Percentiles rank a stretch among this genome's conserved stretches.
Evolutionary conservation across 108 stramenopile genomes (phyloP).

Genomic region (Chaetoceros muelleri): DNA sequence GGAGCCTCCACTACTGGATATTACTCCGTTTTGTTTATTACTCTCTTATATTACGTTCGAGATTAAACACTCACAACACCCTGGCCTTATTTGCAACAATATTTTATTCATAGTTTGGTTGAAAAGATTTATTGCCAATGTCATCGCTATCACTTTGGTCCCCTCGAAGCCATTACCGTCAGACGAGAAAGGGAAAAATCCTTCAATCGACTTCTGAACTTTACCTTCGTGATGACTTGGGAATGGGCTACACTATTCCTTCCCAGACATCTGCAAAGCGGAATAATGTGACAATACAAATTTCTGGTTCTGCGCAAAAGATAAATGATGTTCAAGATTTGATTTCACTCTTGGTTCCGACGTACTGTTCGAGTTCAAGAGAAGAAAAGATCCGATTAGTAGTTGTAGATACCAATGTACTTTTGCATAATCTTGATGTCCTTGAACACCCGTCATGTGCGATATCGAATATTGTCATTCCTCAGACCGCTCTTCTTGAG

Average conservation of each 20-base stretch:
- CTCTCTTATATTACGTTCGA: too few species aligned
- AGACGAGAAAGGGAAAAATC: conserved; percentile 65
- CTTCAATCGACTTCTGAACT: conserved; percentile 61
- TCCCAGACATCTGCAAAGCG: conserved; percentile 10
- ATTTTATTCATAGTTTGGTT: too few species aligned
- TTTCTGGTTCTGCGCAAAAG: conserved; percentile 11
- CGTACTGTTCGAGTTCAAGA: conserved; percentile 10
- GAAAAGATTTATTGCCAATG: too few species aligned
- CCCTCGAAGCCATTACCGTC: conserved; percentile 17
- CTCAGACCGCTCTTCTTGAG: conserved; percentile 69
- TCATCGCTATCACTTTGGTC: neutral
- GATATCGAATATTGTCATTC: conserved; percentile 72
- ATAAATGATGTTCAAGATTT: conserved; percentile 40
- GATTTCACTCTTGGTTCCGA: conserved; percentile 8
- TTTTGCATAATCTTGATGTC: conserved; percentile 79
- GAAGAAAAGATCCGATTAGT: conserved; percentile 21
- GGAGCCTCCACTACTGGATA: too few species aligned
- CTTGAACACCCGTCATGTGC: conserved; percentile 36
- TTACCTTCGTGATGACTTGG: conserved; percentile 80
- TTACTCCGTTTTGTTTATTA: too few species aligned
- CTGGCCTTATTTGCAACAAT: too few species aligned
- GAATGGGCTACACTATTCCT: conserved; percentile 45
- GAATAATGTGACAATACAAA: conserved; percentile 11
- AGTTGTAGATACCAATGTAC: conserved; percentile 73
- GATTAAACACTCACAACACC: too few species aligned